Conservation (phyloP, 805 yeast species). For the Wickerhamiella nectarea region DNA sequence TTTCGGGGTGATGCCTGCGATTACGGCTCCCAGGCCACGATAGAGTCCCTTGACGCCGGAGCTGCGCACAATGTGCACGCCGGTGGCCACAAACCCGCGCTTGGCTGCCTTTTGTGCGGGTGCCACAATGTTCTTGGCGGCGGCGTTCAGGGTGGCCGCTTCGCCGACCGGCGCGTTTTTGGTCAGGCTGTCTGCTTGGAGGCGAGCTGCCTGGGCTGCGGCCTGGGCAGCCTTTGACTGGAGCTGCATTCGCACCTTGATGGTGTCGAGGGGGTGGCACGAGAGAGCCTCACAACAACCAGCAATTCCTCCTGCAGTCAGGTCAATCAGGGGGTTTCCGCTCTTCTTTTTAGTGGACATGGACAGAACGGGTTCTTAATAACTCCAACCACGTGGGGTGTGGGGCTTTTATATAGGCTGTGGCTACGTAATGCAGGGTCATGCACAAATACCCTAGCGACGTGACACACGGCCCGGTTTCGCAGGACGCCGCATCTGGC, state of each 20-base stretch:
- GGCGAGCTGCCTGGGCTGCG: slow-evolving; percentile 16
- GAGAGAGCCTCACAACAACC: slow-evolving; percentile 95
- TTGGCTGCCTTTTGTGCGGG: slow-evolving; percentile 28
- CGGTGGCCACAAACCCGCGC: slow-evolving; percentile 80
- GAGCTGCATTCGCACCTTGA: slow-evolving; percentile 94
- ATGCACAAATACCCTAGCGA: not conserved
- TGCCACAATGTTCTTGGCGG: slow-evolving; percentile 10
- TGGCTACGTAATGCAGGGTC: slow-evolving; percentile 7
- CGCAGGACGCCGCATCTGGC: slow-evolving; percentile 14
- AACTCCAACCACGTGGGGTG: not conserved
- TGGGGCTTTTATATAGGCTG: not conserved
- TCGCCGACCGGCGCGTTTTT: slow-evolving; percentile 9
- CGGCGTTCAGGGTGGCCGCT: slow-evolving; percentile 10
- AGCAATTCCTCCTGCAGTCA: slow-evolving; percentile 89
- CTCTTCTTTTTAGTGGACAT: slow-evolving; percentile 18
- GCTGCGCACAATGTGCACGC: slow-evolving; percentile 56
- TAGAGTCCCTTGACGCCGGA: slow-evolving; percentile 80
- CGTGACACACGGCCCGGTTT: slow-evolving; percentile 19
- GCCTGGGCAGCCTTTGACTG: slow-evolving; percentile 41
- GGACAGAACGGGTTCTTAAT: not conserved
- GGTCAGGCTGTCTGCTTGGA: slow-evolving; percentile 9
- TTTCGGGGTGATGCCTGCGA: slow-evolving; percentile 93
- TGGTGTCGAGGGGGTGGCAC: slow-evolving; percentile 96
- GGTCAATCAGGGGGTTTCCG: slow-evolving; percentile 23
- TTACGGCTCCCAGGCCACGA: slow-evolving; percentile 94